phyloP scores from a whole-genome alignment of 257 asterid species.

The Petrea volubilis region DNA sequence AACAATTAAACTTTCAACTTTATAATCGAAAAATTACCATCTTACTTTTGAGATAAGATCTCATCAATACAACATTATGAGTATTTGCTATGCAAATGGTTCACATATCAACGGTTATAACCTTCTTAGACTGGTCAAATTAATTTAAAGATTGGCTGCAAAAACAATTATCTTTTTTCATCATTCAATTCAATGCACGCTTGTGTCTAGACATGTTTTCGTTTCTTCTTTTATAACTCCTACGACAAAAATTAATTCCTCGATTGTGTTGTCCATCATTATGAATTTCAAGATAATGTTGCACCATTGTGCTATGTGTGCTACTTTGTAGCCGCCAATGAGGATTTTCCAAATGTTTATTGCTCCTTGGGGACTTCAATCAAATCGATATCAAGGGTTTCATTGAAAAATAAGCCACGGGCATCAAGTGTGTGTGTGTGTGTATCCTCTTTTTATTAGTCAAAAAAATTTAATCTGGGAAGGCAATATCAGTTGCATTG shows the following conservation, averaged over 20 bases:
- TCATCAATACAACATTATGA: no score
- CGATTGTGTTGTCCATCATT: not conserved
- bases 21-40: no score
- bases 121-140: not conserved
- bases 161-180: conserved; percentile 6
- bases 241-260: not conserved
- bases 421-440: no score
- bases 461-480: not conserved
- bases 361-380: conserved; percentile 24
- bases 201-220: not conserved
- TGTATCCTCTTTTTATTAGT: not conserved
- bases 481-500: not conserved
- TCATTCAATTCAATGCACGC: conserved; percentile 34
- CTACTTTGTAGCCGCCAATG: conserved; percentile 39
- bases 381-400: not conserved
- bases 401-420: not conserved
- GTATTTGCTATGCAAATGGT: not conserved
- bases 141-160: not conserved
- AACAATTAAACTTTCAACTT: no score
- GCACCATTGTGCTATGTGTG: conserved; percentile 17
- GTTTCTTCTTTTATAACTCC: not conserved
- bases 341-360: conserved; percentile 20
- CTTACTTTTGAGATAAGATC: no score
- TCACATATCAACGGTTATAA: not conserved
- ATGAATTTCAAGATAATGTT: conserved; percentile 4